Conservation (phyloP, 1,284 basidiomycete species). For the Bjerkandera adusta region DNA sequence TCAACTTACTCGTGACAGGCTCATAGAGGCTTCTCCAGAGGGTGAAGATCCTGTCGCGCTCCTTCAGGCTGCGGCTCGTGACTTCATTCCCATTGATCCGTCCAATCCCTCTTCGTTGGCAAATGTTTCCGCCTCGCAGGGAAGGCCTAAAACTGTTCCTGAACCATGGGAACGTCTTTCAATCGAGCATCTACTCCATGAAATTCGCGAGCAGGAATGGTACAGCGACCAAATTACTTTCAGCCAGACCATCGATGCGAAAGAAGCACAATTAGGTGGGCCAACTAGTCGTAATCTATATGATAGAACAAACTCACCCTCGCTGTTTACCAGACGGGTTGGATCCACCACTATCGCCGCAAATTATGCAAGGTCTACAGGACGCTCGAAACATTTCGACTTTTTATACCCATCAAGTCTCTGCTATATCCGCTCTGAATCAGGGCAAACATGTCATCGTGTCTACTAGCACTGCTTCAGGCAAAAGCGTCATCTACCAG, state of each 20-base stretch:
- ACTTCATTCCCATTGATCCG: conserved; percentile 70
- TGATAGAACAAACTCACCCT: background rate
- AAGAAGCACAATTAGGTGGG: conserved; percentile 51
- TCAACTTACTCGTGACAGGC: conserved; percentile 35
- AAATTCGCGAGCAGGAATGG: conserved; percentile 57
- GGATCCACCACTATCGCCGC: conserved; percentile 54
- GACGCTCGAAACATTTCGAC: conserved; percentile 63
- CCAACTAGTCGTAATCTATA: background rate
- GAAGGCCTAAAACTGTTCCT: conserved; percentile 34
- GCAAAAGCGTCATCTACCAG: conserved; percentile 91
- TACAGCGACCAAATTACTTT: conserved; percentile 70
- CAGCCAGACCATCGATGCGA: conserved; percentile 51
- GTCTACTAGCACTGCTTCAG: conserved; percentile 88
- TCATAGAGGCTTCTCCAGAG: conserved; percentile 55
- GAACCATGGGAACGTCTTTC: conserved; percentile 52
- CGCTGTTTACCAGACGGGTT: conserved; percentile 41
- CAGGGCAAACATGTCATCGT: conserved; percentile 77
- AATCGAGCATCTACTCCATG: conserved; percentile 55
- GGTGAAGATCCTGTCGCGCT: conserved; percentile 61
- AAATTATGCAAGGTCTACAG: conserved; percentile 57
- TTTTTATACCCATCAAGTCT: conserved; percentile 79
- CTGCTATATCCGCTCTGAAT: conserved; percentile 70
- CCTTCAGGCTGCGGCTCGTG: conserved; percentile 62
- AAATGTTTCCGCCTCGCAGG: conserved; percentile 16
- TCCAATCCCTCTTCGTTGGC: conserved; percentile 20